Evolutionary conservation across 208 protist species (phyloP).

Genomic region (Trypanosoma caninum): DNA sequence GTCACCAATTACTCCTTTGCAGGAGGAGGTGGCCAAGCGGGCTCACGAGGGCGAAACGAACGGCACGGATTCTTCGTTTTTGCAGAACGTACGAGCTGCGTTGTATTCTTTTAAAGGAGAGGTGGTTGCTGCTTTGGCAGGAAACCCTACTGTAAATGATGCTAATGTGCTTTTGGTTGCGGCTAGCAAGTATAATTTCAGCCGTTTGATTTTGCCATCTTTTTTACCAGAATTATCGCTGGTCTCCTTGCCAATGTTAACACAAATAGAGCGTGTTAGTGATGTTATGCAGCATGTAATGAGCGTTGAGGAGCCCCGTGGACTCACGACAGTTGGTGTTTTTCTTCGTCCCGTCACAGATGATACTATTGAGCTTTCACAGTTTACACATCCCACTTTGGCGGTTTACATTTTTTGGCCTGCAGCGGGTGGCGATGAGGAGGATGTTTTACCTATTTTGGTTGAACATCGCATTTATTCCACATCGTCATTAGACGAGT

Average conservation of each 20-base stretch:
- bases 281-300: slow-evolving; percentile 48
- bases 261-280: slow-evolving; percentile 38
- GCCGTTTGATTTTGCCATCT: slow-evolving; percentile 48
- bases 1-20: slow-evolving; percentile 7
- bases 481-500: slow-evolving; percentile 19
- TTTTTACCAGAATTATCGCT: slow-evolving; percentile 26
- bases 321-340: slow-evolving; percentile 48
- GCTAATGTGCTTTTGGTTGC: slow-evolving; percentile 61
- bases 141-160: slow-evolving; percentile 35
- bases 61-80: neutral
- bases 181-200: slow-evolving; percentile 55
- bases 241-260: slow-evolving; percentile 34
- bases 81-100: neutral
- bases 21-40: slow-evolving; percentile 6
- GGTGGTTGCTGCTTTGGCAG: slow-evolving; percentile 46
- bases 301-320: slow-evolving; percentile 33
- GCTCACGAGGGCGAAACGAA: neutral
- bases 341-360: slow-evolving; percentile 24
- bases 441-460: slow-evolving; percentile 24
- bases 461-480: slow-evolving; percentile 34
- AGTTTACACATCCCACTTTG: slow-evolving; percentile 50
- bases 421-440: slow-evolving; percentile 24
- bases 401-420: slow-evolving; percentile 65
- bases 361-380: slow-evolving; percentile 35
- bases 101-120: slow-evolving; percentile 42